Evolutionary conservation across 2,329 filamentous ascomycete species (phyloP).

Genomic region (Epicoccum sorghinum): DNA sequence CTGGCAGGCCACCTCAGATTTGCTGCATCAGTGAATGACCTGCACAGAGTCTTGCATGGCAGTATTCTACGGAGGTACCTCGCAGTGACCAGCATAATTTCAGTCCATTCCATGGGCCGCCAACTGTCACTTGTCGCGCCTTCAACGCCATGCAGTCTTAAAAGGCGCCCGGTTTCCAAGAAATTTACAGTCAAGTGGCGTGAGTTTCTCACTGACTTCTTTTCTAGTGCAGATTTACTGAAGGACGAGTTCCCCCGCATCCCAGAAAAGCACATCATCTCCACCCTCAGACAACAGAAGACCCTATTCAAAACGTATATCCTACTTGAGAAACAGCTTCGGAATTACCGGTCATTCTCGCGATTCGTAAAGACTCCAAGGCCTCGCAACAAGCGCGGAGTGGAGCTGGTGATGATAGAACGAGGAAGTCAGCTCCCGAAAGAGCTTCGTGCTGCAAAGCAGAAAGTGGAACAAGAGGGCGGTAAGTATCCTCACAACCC

Average conservation of each 20-base stretch:
- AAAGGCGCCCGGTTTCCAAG: too few species aligned
- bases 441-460: slow-evolving; percentile 40
- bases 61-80: too few species aligned
- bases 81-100: too few species aligned
- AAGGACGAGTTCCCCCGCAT: slow-evolving; percentile 52
- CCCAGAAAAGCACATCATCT: slow-evolving; percentile 44
- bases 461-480: slow-evolving; percentile 28
- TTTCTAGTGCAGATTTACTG: slow-evolving; percentile 39
- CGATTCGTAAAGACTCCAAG: slow-evolving; percentile 29
- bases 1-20: too few species aligned
- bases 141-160: too few species aligned
- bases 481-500: slow-evolving; percentile 14
- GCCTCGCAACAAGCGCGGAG: slow-evolving; percentile 27
- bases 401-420: slow-evolving; percentile 27
- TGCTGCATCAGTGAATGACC: too few species aligned
- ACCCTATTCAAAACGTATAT: slow-evolving; percentile 50
- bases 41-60: too few species aligned
- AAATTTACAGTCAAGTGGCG: too few species aligned
- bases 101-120: too few species aligned
- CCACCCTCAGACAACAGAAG: slow-evolving; percentile 35
- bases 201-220: slow-evolving; percentile 16
- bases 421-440: slow-evolving; percentile 37
- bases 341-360: slow-evolving; percentile 24
- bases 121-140: too few species aligned
- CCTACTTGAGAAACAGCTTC: slow-evolving; percentile 39